Evolutionary conservation across 1,284 basidiomycete species (phyloP).

Genomic region (Boletellus deceptivus): DNA sequence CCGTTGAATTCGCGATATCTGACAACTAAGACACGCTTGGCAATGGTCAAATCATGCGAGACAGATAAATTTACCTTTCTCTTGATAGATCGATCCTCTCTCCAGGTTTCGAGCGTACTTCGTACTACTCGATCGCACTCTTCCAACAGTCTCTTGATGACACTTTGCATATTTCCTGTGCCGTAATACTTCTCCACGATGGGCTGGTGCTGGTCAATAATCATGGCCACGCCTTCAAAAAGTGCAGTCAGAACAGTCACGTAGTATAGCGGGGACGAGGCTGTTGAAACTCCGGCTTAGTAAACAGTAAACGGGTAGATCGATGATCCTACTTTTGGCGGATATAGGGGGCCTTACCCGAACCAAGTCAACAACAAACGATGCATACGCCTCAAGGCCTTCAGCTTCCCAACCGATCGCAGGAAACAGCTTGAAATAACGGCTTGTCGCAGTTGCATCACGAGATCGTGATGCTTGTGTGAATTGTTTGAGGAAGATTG

Average conservation of each 20-base stretch:
- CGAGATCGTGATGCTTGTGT: conserved; percentile 72
- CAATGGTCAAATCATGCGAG: conserved; percentile 1
- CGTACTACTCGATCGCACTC: conserved; percentile 87
- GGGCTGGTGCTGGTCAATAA: conserved; percentile 96
- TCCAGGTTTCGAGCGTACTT: conserved; percentile 82
- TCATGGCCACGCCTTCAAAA: conserved; percentile 93
- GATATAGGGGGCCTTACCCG: conserved; percentile 71
- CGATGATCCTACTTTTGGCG: conserved; percentile 67
- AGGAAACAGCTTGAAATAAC: conserved; percentile 97
- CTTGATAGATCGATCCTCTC: conserved; percentile 78
- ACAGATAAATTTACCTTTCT: conserved; percentile 54
- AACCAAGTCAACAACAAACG: conserved; percentile 91
- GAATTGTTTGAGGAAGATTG: conserved; percentile 79
- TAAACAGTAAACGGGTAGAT: conserved; percentile 1
- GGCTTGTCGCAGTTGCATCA: conserved; percentile 85
- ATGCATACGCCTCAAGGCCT: conserved; percentile 91
- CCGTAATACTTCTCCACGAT: conserved; percentile 99
- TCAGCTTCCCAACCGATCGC: conserved; percentile 89
- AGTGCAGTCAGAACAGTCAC: conserved; percentile 84
- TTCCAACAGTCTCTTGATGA: conserved; percentile 74
- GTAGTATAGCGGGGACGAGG: conserved; percentile 87
- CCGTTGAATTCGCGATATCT: conserved; percentile 43
- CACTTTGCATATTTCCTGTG: conserved; percentile 76
- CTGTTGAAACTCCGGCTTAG: conserved; percentile 40
- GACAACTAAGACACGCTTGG: conserved; percentile 39